These are phyloP conservation scores for Sporothrix euskadiensis DNA, from an alignment of 2,329 filamentous ascomycete species.

Conservation along the genomic window DNA sequence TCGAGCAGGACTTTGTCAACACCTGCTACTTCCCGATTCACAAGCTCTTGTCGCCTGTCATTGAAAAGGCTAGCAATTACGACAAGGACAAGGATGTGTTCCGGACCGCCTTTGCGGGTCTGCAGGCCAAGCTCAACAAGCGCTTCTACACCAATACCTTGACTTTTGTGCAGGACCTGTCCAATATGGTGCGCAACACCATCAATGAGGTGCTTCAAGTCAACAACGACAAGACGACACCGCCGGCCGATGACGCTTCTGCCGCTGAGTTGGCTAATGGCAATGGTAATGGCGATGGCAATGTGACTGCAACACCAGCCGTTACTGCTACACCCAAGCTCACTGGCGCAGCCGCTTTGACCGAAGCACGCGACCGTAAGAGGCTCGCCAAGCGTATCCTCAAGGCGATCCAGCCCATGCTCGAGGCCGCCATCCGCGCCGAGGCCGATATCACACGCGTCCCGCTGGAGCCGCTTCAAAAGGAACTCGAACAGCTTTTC, in stretches of 20 bases:
- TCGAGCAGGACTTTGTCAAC: constrained; percentile 79
- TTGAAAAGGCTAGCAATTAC: constrained; percentile 73
- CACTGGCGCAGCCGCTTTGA: constrained; percentile 41
- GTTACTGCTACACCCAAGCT: not conserved
- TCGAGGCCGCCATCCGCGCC: constrained; percentile 74
- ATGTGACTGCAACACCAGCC: not conserved
- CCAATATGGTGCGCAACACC: constrained; percentile 53
- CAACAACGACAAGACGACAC: constrained; percentile 35
- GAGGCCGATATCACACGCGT: constrained; percentile 79
- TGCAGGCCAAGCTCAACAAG: constrained; percentile 56
- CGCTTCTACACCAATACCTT: constrained; percentile 61
- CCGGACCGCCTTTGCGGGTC: constrained; percentile 49
- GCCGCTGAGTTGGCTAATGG: not conserved
- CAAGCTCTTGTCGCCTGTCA: constrained; percentile 71
- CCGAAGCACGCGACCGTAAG: constrained; percentile 76
- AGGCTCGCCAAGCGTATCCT: constrained; percentile 87
- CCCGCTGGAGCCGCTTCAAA: constrained; percentile 67
- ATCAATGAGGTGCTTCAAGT: constrained; percentile 44
- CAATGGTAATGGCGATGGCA: not conserved
- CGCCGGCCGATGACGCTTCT: constrained; percentile 38
- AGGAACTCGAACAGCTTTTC: constrained; percentile 72
- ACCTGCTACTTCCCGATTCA: constrained; percentile 88
- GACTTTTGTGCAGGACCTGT: constrained; percentile 58
- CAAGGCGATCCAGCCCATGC: constrained; percentile 73
- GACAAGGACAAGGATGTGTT: constrained; percentile 66